A percentile compares a stretch with the other conserved stretches of the same genome.
Evolutionary conservation across 139 green algal genomes (phyloP).

Genomic region (Gonium pectorale): DNA sequence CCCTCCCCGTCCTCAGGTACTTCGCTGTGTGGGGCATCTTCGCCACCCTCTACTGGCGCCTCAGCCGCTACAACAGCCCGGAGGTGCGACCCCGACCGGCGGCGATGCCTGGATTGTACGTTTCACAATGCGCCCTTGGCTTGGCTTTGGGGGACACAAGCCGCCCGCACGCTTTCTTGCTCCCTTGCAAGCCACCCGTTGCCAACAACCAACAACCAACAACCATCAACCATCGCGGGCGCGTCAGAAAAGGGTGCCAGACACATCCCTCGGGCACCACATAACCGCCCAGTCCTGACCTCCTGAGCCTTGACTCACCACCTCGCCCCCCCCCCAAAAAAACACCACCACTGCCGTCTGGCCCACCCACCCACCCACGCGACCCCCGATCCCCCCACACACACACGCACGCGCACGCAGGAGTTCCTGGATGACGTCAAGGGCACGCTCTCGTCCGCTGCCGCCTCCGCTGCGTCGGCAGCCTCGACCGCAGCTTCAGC

Average conservation of each 20-base stretch:
- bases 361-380: too few species aligned
- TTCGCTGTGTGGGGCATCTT: conserved; percentile 36
- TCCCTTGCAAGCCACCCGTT: background rate
- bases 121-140: too few species aligned
- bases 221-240: background rate
- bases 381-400: too few species aligned
- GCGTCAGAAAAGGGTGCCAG: background rate
- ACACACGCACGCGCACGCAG: too few species aligned
- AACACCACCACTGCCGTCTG: too few species aligned
- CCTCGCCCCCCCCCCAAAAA: background rate
- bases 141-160: too few species aligned
- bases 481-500: background rate
- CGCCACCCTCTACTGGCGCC: conserved; percentile 27
- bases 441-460: background rate
- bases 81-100: background rate
- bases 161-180: too few species aligned
- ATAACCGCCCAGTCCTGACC: background rate
- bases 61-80: conserved; percentile 22
- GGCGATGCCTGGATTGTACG: background rate
- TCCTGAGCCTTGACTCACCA: background rate
- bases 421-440: conserved; percentile 37
- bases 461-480: background rate
- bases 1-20: background rate
- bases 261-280: background rate
- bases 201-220: background rate